phyloP scores from a whole-genome alignment of 108 stramenopile species.

The Nitzschia inconspicua region DNA sequence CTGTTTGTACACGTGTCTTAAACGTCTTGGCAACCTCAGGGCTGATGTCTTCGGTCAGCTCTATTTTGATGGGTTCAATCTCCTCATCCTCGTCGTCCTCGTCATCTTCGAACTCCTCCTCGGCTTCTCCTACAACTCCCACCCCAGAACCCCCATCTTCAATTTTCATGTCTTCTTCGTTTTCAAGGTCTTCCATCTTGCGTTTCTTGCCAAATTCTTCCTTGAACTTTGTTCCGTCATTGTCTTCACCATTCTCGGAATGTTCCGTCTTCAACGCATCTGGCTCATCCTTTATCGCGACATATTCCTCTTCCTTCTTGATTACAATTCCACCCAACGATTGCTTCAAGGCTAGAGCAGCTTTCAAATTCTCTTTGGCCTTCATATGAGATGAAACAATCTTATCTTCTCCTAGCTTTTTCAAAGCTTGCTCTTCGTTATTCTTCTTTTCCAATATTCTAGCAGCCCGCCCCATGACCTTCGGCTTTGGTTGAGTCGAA shows the following conservation, averaged over 20 bases:
- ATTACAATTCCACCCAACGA: slow-evolving; percentile 18
- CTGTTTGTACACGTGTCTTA: slow-evolving; percentile 77
- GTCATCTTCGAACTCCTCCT: slow-evolving; percentile 23
- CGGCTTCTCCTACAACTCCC: not conserved
- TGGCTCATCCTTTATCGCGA: slow-evolving; percentile 4
- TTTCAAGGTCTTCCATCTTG: slow-evolving; percentile 22
- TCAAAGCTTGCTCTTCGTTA: slow-evolving; percentile 20
- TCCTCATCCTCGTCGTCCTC: slow-evolving; percentile 46
- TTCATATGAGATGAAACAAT: slow-evolving; percentile 44
- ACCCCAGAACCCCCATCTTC: not conserved
- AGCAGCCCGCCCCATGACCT: slow-evolving; percentile 60
- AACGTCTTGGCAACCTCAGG: slow-evolving; percentile 52
- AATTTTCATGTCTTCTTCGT: not conserved
- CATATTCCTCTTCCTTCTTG: slow-evolving; percentile 7
- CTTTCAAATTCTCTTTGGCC: slow-evolving; percentile 56
- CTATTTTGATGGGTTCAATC: slow-evolving; percentile 22
- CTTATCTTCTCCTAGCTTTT: slow-evolving; percentile 40
- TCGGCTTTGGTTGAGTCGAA: slow-evolving; percentile 24
- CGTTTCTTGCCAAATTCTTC: slow-evolving; percentile 24
- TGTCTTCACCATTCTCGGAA: slow-evolving; percentile 27
- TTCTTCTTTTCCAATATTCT: slow-evolving; percentile 53
- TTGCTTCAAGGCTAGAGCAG: slow-evolving; percentile 62
- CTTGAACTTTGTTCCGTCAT: slow-evolving; percentile 28
- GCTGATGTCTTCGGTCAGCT: slow-evolving; percentile 37
- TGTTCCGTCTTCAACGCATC: slow-evolving; percentile 12